These are phyloP conservation scores for Biscogniauxia sp. DNA, from an alignment of 2,329 filamentous ascomycete genomes.

Conservation along the genomic window DNA sequence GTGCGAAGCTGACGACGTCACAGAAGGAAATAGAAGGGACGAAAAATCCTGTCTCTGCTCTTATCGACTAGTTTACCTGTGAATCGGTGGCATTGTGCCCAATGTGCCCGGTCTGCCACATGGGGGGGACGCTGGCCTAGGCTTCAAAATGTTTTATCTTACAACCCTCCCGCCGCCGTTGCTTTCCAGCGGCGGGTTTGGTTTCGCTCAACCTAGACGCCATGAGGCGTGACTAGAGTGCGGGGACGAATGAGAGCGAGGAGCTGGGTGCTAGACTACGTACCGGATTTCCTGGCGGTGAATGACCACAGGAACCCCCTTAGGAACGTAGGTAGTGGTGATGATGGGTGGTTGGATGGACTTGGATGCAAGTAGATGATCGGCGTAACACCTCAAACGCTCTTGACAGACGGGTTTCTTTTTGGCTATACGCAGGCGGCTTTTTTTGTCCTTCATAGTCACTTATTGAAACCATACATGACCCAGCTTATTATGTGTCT, in stretches of 20 bases:
- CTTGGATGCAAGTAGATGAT: not conserved
- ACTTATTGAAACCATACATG: no score
- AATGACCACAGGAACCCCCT: not conserved
- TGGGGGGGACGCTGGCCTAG: not conserved
- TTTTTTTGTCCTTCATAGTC: no score
- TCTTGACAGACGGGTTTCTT: not conserved
- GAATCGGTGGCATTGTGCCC: not conserved
- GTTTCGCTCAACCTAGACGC: not conserved
- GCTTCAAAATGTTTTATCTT: not conserved
- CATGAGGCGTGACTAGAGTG: conserved; percentile 13
- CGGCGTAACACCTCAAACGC: not conserved
- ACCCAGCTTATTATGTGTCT: not conserved
- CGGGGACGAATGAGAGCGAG: conserved; percentile 14
- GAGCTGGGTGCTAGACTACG: not conserved
- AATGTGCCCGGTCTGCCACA: not conserved
- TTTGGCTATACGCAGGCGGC: not conserved
- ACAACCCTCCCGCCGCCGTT: not conserved
- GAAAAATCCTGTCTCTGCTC: not conserved
- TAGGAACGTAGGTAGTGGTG: not conserved
- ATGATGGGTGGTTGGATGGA: not conserved
- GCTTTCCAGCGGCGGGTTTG: no score
- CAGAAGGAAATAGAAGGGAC: not conserved
- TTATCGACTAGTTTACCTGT: not conserved
- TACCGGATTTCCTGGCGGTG: not conserved
- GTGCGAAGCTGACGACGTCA: not conserved